Evolutionary conservation across 352 stramenopile species (phyloP), one percentile per base, ranked within the genome.

Genomic region (Globisporangium abappressorium): DNA sequence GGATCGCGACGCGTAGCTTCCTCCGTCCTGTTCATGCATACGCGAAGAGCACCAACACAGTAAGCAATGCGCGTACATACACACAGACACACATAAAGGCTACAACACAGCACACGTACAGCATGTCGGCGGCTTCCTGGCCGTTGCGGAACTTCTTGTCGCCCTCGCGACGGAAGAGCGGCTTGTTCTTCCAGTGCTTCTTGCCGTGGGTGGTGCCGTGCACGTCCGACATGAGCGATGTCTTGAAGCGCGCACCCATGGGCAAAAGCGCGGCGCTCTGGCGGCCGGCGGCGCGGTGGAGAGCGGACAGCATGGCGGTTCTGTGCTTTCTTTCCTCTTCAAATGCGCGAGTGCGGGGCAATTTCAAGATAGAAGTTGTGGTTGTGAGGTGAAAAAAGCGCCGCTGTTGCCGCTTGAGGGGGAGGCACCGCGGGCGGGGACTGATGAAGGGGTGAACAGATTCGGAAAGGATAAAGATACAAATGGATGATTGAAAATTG

Each of bases 101-200:
- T 18, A 41, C 12, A 9, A 62, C 12, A 59, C 7, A 11, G 28
- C 15, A 30, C 20, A 77, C 78, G 54, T 54, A 86, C 59, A 99
- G 87, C 75, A 99, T 97, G 59, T 98, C 94, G 57, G 94, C 93
- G 41, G 97, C 97, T 72, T 99, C 96, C 55, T 97, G 84, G 22
- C 97, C 97, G 41, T 97, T 98, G 71, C 97, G 97, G 84, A 99
- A 98, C 49, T 89, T 84, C 66, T 98, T 97, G 80, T 98, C 96
- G 61, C 97, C 95, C 62, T 98, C 93, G 68, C 95, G 94, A 56
- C 95, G 91, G 80, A 99, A 99, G 8, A 99, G 86, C 41, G 97
- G 97, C 75, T 98, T 98, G 84, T 98, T 98, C 70, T 96, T 93
- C 95, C 95, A 99, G 64, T 93, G 84, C 73, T 95, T 95, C 74